Conservation (phyloP, 2,329 filamentous ascomycete species). For the Didymella arachidicola region DNA sequence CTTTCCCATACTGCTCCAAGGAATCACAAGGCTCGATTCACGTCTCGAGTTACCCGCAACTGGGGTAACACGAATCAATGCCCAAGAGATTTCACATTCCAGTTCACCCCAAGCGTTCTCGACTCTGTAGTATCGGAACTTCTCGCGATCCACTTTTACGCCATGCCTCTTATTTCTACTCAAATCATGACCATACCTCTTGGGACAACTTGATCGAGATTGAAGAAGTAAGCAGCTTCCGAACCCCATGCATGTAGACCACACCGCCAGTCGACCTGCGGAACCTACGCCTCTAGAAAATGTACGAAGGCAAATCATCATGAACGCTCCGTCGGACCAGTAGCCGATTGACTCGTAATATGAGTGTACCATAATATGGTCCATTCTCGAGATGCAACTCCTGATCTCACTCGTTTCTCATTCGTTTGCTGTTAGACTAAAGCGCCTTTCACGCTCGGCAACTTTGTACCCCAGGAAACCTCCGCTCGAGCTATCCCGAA, state of each 20-base stretch:
- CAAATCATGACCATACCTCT: neutral
- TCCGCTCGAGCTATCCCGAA: slow-evolving; percentile 1
- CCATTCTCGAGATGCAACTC: neutral
- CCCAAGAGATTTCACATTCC: neutral
- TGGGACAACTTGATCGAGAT: neutral
- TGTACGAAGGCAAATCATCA: neutral
- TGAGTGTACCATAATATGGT: neutral
- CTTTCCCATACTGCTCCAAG: neutral
- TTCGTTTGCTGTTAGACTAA: neutral
- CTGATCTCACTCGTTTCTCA: neutral
- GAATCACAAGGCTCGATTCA: neutral
- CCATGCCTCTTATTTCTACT: neutral
- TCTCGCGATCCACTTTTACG: neutral
- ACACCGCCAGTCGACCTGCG: neutral
- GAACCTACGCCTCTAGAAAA: neutral
- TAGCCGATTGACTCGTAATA: too few species aligned
- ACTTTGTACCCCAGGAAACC: neutral
- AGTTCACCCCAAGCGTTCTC: neutral
- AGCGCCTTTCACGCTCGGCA: neutral
- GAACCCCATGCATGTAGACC: neutral
- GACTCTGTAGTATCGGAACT: neutral
- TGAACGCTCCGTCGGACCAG: neutral
- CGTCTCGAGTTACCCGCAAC: neutral
- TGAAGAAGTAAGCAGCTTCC: neutral
- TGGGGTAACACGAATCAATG: neutral